Conservation (phyloP, 2,329 filamentous ascomycete species). For the Metarhizium rileyi region DNA sequence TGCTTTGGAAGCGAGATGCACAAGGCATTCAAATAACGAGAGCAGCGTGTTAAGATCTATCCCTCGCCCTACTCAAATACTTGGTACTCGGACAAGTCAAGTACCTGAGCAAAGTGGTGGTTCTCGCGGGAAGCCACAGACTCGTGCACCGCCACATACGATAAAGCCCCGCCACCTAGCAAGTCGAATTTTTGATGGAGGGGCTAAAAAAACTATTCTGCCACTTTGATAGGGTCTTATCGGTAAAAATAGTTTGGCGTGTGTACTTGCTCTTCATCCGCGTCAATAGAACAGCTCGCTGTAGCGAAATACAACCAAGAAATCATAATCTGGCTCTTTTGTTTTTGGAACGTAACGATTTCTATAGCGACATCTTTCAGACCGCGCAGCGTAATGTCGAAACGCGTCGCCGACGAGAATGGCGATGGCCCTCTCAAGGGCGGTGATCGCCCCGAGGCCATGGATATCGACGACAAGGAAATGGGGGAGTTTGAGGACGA, state of each 20-base stretch:
- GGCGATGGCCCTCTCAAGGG: conserved; percentile 46
- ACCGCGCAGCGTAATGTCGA: conserved; percentile 43
- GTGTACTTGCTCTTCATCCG: not conserved
- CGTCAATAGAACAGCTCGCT: not conserved
- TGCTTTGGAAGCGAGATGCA: too few relatives aligned
- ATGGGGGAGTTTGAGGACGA: conserved; percentile 90
- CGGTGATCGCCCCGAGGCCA: conserved; percentile 50
- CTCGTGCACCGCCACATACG: not conserved
- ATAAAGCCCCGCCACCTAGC: not conserved
- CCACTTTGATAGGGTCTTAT: conserved; percentile 1
- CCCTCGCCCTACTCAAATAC: too few relatives aligned
- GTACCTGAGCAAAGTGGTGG: too few relatives aligned
- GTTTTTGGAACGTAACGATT: too few relatives aligned
- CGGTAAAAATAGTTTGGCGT: not conserved
- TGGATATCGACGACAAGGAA: conserved; percentile 55
- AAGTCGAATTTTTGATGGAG: conserved; percentile 5
- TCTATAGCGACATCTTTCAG: not conserved
- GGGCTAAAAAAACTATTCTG: conserved; percentile 7
- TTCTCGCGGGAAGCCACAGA: too few relatives aligned
- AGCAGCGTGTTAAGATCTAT: too few relatives aligned
- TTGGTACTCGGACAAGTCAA: not conserved
- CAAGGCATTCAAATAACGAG: too few relatives aligned
- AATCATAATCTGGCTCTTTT: too few relatives aligned
- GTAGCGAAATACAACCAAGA: not conserved
- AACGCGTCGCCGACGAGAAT: conserved; percentile 41